phyloP scores from a whole-genome alignment of 768 basidiomycete species.

The Fibroporia radiculosa region DNA sequence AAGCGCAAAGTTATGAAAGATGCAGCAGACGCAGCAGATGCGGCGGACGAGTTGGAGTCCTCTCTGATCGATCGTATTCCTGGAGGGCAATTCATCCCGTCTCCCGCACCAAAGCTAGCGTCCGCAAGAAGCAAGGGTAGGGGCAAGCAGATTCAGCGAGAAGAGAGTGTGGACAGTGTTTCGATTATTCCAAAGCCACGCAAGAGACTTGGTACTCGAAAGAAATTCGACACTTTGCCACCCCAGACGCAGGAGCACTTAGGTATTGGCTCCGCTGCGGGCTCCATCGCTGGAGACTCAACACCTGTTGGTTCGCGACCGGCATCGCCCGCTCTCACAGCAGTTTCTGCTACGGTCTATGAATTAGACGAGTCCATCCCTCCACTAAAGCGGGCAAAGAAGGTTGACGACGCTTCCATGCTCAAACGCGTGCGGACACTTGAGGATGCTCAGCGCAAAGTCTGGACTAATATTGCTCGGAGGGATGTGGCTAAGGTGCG shows the following conservation, averaged over 20 bases:
- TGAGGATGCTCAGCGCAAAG: conserved; percentile 81
- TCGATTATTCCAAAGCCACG: conserved; percentile 46
- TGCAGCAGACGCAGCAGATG: conserved; percentile 30
- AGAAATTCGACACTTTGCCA: conserved; percentile 44
- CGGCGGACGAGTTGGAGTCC: conserved; percentile 43
- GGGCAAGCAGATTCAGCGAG: conserved; percentile 39
- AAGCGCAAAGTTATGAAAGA: conserved; percentile 52
- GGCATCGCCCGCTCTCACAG: conserved; percentile 51
- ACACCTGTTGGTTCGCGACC: conserved; percentile 68
- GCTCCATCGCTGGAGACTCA: conserved; percentile 54
- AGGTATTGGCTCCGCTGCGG: conserved; percentile 42
- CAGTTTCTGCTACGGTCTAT: conserved; percentile 54
- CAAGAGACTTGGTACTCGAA: conserved; percentile 49
- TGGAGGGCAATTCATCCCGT: conserved; percentile 10
- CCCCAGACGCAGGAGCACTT: conserved; percentile 44
- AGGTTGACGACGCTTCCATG: conserved; percentile 65
- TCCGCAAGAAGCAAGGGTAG: conserved; percentile 48
- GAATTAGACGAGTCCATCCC: conserved; percentile 66
- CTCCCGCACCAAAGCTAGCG: conserved; percentile 22
- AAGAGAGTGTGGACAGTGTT: conserved; percentile 52
- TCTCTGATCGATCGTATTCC: conserved; percentile 32
- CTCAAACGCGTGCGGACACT: conserved; percentile 66
- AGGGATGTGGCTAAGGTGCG: conserved; percentile 77
- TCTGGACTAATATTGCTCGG: conserved; percentile 84
- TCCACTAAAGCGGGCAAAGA: conserved; percentile 68